A percentile compares a stretch with the other conserved stretches of the same genome.
These are phyloP conservation scores for Iris macrosiphon DNA, from an alignment of 106 monocot species.

Conservation along the genomic window DNA sequence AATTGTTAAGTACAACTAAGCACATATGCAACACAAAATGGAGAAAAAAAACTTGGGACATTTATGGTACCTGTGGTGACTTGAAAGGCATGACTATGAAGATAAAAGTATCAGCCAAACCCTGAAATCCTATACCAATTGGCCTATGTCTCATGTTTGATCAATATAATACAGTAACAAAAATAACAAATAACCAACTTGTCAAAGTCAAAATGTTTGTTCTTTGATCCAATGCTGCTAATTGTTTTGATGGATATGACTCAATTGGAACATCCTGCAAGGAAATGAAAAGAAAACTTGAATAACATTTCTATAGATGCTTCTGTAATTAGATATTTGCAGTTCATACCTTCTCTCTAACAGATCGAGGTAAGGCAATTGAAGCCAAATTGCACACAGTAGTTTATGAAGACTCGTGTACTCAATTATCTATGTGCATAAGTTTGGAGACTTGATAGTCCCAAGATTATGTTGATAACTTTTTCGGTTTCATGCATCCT, in stretches of 20 bases:
- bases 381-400: too few species aligned
- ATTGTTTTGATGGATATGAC: conserved; percentile 74
- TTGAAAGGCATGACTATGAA: conserved; percentile 85
- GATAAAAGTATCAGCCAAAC: conserved; percentile 83
- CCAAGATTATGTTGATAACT: too few species aligned
- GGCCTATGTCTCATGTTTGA: too few species aligned
- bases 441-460: too few species aligned
- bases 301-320: neutral
- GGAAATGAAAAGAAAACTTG: neutral
- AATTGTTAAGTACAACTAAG: too few species aligned
- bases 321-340: neutral
- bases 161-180: conserved; percentile 1
- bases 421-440: conserved; percentile 83
- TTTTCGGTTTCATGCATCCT: conserved; percentile 88
- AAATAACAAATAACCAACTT: conserved; percentile 50
- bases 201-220: too few species aligned
- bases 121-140: conserved; percentile 93
- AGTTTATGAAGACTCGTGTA: conserved; percentile 72
- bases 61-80: too few species aligned
- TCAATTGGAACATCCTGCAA: conserved; percentile 65
- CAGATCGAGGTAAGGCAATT: too few species aligned
- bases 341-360: too few species aligned
- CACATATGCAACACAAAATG: too few species aligned
- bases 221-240: too few species aligned
- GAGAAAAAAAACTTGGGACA: too few species aligned